phyloP scores from a whole-genome alignment of 208 protist species.

The Cochliopodium minus region DNA sequence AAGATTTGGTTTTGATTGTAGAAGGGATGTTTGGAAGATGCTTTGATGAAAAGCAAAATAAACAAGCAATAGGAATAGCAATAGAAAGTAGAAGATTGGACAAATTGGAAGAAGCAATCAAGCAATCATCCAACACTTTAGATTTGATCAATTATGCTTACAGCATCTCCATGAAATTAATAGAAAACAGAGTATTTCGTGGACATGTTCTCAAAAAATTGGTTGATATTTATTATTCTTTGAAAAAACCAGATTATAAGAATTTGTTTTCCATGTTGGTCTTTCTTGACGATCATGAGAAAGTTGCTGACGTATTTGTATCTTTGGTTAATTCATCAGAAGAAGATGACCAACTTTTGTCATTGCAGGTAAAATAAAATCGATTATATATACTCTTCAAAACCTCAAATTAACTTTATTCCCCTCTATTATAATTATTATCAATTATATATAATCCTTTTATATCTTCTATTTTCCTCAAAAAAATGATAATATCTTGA shows the following conservation, averaged over 20 bases:
- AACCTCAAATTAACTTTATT: no score
- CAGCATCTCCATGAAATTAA: constrained; percentile 51
- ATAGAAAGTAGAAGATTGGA: constrained; percentile 30
- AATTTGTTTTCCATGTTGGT: constrained; percentile 73
- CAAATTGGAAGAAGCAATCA: constrained; percentile 44
- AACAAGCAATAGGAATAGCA: constrained; percentile 33
- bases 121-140: constrained; percentile 35
- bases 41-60: constrained; percentile 36
- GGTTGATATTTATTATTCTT: constrained; percentile 49
- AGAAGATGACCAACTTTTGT: constrained; percentile 52
- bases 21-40: constrained; percentile 43
- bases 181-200: constrained; percentile 55
- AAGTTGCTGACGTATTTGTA: constrained; percentile 52
- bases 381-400: background rate
- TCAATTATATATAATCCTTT: no score
- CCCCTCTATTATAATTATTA: no score
- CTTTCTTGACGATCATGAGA: constrained; percentile 62
- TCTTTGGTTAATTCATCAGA: constrained; percentile 39
- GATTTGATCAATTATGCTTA: constrained; percentile 73
- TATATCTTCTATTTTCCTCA: no score
- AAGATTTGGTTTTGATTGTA: constrained; percentile 30
- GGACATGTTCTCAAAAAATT: constrained; percentile 60
- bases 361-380: constrained; percentile 25
- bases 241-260: constrained; percentile 53
- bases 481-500: no score